Conservation (phyloP, 2,329 filamentous ascomycete genomes). For the Ophiostoma ulmi region DNA sequence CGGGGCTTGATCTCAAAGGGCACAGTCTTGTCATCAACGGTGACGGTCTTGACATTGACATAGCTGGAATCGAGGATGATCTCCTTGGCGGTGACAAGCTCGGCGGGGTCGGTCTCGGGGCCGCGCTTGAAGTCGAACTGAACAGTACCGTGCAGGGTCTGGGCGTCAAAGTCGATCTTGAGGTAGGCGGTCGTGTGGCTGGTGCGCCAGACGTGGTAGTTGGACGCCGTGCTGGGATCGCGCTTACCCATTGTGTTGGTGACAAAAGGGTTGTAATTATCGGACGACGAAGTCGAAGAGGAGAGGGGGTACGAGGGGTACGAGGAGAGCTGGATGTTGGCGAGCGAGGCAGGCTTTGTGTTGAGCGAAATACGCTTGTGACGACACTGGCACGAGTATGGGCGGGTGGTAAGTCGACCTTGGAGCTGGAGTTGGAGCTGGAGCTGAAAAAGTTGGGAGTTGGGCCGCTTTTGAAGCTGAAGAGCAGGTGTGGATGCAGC, state of each 20-base stretch:
- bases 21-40: slow-evolving; percentile 44
- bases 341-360: not conserved
- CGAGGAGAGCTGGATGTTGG: not conserved
- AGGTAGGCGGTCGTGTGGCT: slow-evolving; percentile 78
- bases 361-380: not conserved
- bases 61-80: slow-evolving; percentile 86
- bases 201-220: slow-evolving; percentile 84
- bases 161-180: slow-evolving; percentile 75
- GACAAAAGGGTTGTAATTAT: slow-evolving; percentile 21
- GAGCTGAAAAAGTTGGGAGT: not conserved
- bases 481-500: not conserved
- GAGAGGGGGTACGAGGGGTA: not conserved
- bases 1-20: slow-evolving; percentile 52
- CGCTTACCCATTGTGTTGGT: slow-evolving; percentile 37
- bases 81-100: slow-evolving; percentile 53
- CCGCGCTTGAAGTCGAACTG: slow-evolving; percentile 70
- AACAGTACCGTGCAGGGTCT: slow-evolving; percentile 71
- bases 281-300: slow-evolving; percentile 8
- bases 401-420: not conserved
- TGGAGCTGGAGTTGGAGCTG: not conserved
- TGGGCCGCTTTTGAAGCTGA: slow-evolving; percentile 1
- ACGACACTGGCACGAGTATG: slow-evolving; percentile 15
- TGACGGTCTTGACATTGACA: slow-evolving; percentile 60
- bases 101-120: slow-evolving; percentile 35
- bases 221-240: slow-evolving; percentile 86